Evolutionary conservation across 495 filamentous ascomycete genomes (phyloP), one percentile per base, ranked within the genome.

Genomic region (Elasticomyces elasticus): DNA sequence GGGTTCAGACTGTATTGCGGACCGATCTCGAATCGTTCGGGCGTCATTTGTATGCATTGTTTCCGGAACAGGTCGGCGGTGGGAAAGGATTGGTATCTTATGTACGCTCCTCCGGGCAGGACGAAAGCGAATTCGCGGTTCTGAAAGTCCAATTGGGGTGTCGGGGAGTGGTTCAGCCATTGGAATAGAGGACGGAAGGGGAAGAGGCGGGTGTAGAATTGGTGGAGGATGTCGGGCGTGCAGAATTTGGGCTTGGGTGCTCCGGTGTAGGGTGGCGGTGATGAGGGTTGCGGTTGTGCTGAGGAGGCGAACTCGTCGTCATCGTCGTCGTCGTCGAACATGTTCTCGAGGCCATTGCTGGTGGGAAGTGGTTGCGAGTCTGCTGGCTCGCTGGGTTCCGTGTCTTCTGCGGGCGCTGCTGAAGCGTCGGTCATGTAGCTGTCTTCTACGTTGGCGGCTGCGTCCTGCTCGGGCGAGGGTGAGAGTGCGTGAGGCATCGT

Each of bases 121-220:
- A 89, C 95, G 60, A 99, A 87, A 17, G 89, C 87, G 64, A 99
- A 96, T 66, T 99, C 92, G 49, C 92, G 86, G 64, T 96, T 87
- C 13, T 76, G 79, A 66, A 97, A 97, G 64, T 97, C 90, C 54
- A 81, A 81, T 1, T 83, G 82, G 0, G 94, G 92, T 5, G 80
- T 76, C 25, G 89, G 82, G 42, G 86, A 87, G 67, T 99, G 92
- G 65, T 97, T 97, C 17, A 99, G 79, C 92, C 92, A 99, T 68
- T 96, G 90, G 71, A 96, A 97, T 23, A 96, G 81, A 60, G 87
- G 83, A 28, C 92, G 83, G 74, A 94, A 99, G 7, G 92, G 92
- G 66, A 97, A 97, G 33, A 97, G 79, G 37, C 92, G 87, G 65
- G 94, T 87, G 64, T 99, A 99, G 70, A 95, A 99, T 26, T 80